Base-by-base conservation (phyloP, 1,284 basidiomycete species). In the Ceratobasidium papillatum region DNA sequence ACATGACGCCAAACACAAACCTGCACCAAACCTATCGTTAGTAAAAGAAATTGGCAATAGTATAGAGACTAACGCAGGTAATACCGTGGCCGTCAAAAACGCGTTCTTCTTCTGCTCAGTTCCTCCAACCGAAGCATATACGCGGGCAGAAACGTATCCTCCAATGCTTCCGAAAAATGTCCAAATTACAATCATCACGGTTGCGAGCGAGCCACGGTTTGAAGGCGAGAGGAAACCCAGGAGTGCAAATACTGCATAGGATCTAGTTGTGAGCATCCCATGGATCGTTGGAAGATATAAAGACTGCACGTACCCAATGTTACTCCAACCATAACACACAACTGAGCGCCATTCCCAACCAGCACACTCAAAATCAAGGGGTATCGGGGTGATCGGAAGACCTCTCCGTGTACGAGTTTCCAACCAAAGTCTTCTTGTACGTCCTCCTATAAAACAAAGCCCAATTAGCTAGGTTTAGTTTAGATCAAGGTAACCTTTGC, bases 381-480 rank as follows among this genome's bases (percentile, higher is more conserved):
- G 74, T 92, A 87, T 61, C 85, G 83, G 0, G 97, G 97, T 3
- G 92, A 85, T 36, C 97, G 90, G 87, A 98, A 99, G 17, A 99
- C 94, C 82, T 99, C 97, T 36, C 95, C 96, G 79, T 98, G 96
- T 11, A 99, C 90, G 22, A 97, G 87, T 80, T 99, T 99, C 97
- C 97, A 99, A 3, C 97, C 97, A 87, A 93, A 98, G 80, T 99
- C 97, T 83, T 98, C 96, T 84, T 98, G 96, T 0, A 98, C 94
- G 79, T 98, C 96, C 82, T 99, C 96, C 90, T 94, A 59, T 34
- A 79, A 41, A 76, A 61, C 74, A 5, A n/a, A 0, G 47, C 30
- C 80, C 76, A 75, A 43, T 62, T 30, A 51, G 32, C 61, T 36
- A 38, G 68, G 47, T 9, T 77, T 47, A n/a, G 27, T 47, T 4